Base-by-base conservation (phyloP, 495 filamentous ascomycete genomes). In the Penicillium daleae region DNA sequence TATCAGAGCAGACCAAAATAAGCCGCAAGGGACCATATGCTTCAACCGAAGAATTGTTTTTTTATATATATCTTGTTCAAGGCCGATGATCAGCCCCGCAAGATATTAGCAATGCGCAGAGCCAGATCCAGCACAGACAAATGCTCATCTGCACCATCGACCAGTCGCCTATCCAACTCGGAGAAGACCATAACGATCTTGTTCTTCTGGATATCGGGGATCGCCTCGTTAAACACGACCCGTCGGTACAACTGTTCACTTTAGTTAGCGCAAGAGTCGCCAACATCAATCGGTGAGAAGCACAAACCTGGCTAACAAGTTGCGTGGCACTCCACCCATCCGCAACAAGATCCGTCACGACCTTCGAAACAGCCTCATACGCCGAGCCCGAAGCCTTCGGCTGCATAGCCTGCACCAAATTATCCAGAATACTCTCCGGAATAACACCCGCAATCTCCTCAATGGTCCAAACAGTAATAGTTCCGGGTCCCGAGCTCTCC, bases 251-350 rank as follows among this genome's bases (percentile, higher is more conserved):
- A 76, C 90, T 99, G 70, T 10, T n/a, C 59, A 17, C 37, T 19
- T n/a, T n/a, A n/a, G 48, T 71, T 49, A 50, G 60, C 54, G 54
- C 32, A 26, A 32, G 29, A 46, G 19, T 21, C 46, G 35, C 22
- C 56, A 15, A 31, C 59, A 35, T 15, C 22, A 49, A 37, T 3
- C 40, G 50, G 6, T 35, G 42, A 37, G n/a, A 52, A 26, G 3
- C 55, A 72, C 79, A 74, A 74, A 91, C 89, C 83, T 93, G 93
- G 7, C 83, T 73, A 49, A 97, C 80, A 21, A 96, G 81, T 78
- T 98, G 95, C 19, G 88, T 87, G n/a, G 94, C 95, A 77, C 92
- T 97, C 96, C 95, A 99, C 24, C 95, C 95, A 78, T 99, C 95
- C 15, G 95, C 94, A 61, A 97, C 89, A 82, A 98, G 87, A 71